These are phyloP conservation scores for Xylariaceae sp. DNA, from an alignment of 2,329 filamentous ascomycete species.

Conservation along the genomic window DNA sequence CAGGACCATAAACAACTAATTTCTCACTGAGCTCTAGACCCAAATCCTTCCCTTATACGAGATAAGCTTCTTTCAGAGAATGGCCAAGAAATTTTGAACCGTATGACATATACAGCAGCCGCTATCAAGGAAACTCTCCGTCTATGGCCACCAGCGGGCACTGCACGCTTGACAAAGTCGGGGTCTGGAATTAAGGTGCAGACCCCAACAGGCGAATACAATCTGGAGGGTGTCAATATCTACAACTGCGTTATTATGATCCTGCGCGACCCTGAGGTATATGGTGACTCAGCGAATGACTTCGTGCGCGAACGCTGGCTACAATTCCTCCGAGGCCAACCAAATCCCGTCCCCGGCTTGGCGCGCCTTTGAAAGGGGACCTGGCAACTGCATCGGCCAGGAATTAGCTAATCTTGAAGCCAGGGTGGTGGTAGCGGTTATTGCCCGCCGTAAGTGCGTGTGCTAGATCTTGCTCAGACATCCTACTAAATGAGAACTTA, in stretches of 20 bases:
- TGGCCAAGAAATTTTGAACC: slow-evolving; percentile 10
- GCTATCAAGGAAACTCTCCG: slow-evolving; percentile 25
- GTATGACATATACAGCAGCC: slow-evolving; percentile 24
- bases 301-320: slow-evolving; percentile 19
- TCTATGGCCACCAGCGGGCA: slow-evolving; percentile 22
- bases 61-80: slow-evolving; percentile 4
- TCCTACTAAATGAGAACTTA: too few species aligned
- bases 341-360: slow-evolving; percentile 6
- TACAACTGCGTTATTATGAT: slow-evolving; percentile 19
- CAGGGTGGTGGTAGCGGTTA: slow-evolving; percentile 1
- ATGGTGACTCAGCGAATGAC: slow-evolving; percentile 15
- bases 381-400: slow-evolving; percentile 12
- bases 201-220: slow-evolving; percentile 24
- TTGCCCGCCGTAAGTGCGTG: neutral
- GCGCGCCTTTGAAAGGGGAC: slow-evolving; percentile 15
- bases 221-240: slow-evolving; percentile 27
- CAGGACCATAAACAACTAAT: neutral
- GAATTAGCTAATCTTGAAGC: slow-evolving; percentile 12
- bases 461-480: too few species aligned
- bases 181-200: slow-evolving; percentile 21
- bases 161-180: slow-evolving; percentile 12
- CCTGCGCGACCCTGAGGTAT: slow-evolving; percentile 16
- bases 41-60: slow-evolving; percentile 10
- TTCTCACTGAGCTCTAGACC: neutral
- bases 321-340: neutral